Conservation (phyloP, 75 land plant genomes). For the Isoetes taiwanensis region DNA sequence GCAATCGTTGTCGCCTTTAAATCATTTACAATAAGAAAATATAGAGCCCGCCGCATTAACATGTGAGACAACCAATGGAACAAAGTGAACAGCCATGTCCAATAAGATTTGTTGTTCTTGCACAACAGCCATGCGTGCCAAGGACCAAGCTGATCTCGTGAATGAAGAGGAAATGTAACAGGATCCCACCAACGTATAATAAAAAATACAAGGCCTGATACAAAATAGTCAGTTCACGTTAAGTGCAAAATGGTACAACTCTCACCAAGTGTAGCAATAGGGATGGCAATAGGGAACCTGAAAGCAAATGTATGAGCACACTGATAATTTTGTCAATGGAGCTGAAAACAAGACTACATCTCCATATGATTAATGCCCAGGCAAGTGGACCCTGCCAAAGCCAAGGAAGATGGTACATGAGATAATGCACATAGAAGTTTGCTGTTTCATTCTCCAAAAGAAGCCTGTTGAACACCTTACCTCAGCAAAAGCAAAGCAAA, state of each 20-base stretch:
- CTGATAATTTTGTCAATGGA: slow-evolving; percentile 86
- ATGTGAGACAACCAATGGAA: slow-evolving; percentile 62
- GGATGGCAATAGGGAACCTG: slow-evolving; percentile 41
- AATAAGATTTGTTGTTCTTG: slow-evolving; percentile 36
- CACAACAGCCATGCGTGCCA: slow-evolving; percentile 81
- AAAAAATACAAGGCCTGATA: slow-evolving; percentile 89
- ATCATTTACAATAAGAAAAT: slow-evolving; percentile 75
- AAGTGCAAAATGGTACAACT: too few relatives aligned
- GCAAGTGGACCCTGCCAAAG: slow-evolving; percentile 76
- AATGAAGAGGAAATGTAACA: slow-evolving; percentile 42
- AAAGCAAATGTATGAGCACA: slow-evolving; percentile 88
- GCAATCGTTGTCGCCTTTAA: slow-evolving; percentile 66
- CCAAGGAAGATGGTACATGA: not conserved
- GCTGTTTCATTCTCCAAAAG: too few relatives aligned
- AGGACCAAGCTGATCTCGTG: slow-evolving; percentile 29
- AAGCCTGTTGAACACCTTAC: too few relatives aligned
- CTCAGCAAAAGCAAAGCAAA: slow-evolving; percentile 96
- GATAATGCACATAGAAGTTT: too few relatives aligned
- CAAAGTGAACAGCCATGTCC: slow-evolving; percentile 90
- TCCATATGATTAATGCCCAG: slow-evolving; percentile 96
- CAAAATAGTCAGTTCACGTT: too few relatives aligned
- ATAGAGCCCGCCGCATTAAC: slow-evolving; percentile 72
- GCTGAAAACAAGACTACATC: slow-evolving; percentile 91
- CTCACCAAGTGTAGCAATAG: too few relatives aligned
- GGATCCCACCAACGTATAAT: slow-evolving; percentile 95